Percentiles rank a stretch among this genome's conserved stretches.
Evolutionary conservation across 2,329 filamentous ascomycete species (phyloP).

Genomic region (Cladosporium sp.): DNA sequence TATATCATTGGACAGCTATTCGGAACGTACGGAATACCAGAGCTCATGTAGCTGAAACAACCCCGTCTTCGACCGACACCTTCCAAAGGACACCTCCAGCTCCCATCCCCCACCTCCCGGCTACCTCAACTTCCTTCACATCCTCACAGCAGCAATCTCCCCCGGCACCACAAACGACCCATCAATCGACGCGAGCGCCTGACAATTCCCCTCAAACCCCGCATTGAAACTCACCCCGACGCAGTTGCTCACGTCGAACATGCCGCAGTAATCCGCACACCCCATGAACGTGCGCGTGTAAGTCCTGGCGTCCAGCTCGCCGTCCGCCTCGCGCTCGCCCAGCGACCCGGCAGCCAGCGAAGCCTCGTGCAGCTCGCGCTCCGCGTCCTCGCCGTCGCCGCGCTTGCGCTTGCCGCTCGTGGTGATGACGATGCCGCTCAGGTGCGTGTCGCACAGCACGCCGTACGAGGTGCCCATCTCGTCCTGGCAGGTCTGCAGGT

Average conservation of each 20-base stretch:
- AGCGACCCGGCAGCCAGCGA: conserved; percentile 3
- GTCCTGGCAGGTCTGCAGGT: conserved; percentile 15
- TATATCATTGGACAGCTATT: no score
- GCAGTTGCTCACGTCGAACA: conserved; percentile 12
- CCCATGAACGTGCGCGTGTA: conserved; percentile 13
- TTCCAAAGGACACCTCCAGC: not conserved
- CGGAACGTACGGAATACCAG: no score
- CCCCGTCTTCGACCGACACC: no score
- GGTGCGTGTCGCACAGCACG: conserved; percentile 16
- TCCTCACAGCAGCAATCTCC: conserved; percentile 14
- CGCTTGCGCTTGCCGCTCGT: conserved; percentile 16
- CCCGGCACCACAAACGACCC: conserved; percentile 14
- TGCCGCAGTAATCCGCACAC: conserved; percentile 17
- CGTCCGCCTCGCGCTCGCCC: conserved; percentile 12
- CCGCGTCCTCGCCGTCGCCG: not conserved
- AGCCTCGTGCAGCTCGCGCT: conserved; percentile 7
- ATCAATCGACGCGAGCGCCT: conserved; percentile 7
- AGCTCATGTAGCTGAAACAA: no score
- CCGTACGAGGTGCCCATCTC: conserved; percentile 13
- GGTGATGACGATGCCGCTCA: conserved; percentile 18
- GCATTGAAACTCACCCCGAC: conserved; percentile 14
- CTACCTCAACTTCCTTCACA: not conserved
- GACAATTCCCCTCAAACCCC: conserved; percentile 11
- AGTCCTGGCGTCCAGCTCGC: conserved; percentile 11
- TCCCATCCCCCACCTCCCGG: not conserved